Evolutionary conservation across 1,139 yeast genomes (phyloP).

Genomic region (Geotrichum bryndzae): DNA sequence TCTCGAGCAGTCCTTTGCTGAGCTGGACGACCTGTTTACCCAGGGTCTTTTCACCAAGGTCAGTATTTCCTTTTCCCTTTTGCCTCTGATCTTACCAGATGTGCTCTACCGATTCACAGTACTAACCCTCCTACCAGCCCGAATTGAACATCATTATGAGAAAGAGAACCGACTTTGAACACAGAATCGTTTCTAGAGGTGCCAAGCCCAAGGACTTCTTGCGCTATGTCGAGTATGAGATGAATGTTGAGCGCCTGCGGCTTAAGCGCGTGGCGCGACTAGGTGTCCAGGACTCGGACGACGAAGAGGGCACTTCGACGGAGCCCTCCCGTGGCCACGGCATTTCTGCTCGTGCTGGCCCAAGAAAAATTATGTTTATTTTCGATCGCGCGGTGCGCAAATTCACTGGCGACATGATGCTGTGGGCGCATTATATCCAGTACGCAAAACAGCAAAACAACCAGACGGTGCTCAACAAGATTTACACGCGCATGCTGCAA

Average conservation of each 20-base stretch:
- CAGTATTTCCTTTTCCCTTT: neutral
- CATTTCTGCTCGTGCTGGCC: slow-evolving; percentile 83
- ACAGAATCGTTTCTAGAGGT: slow-evolving; percentile 79
- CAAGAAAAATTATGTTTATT: slow-evolving; percentile 73
- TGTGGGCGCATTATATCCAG: slow-evolving; percentile 75
- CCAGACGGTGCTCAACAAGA: slow-evolving; percentile 70
- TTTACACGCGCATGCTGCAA: slow-evolving; percentile 72
- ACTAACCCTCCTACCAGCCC: slow-evolving; percentile 42
- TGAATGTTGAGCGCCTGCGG: slow-evolving; percentile 71
- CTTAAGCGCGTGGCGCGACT: slow-evolving; percentile 64
- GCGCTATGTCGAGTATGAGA: slow-evolving; percentile 75
- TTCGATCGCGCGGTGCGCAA: slow-evolving; percentile 77
- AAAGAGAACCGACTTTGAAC: slow-evolving; percentile 93
- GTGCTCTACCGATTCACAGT: neutral
- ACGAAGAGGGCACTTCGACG: slow-evolving; percentile 10
- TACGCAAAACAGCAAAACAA: slow-evolving; percentile 73
- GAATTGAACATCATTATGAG: slow-evolving; percentile 86
- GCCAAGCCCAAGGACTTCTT: slow-evolving; percentile 72
- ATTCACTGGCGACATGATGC: slow-evolving; percentile 67
- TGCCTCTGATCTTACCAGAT: too few species aligned
- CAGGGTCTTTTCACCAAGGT: slow-evolving; percentile 60
- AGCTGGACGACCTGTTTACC: slow-evolving; percentile 77
- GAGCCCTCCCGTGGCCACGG: slow-evolving; percentile 17
- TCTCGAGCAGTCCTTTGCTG: slow-evolving; percentile 84
- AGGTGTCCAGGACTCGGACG: slow-evolving; percentile 29